A percentile compares a stretch with the other conserved stretches of the same genome.
Evolutionary conservation across 108 stramenopile genomes (phyloP).

Genomic region (Nannochloropsis salina): DNA sequence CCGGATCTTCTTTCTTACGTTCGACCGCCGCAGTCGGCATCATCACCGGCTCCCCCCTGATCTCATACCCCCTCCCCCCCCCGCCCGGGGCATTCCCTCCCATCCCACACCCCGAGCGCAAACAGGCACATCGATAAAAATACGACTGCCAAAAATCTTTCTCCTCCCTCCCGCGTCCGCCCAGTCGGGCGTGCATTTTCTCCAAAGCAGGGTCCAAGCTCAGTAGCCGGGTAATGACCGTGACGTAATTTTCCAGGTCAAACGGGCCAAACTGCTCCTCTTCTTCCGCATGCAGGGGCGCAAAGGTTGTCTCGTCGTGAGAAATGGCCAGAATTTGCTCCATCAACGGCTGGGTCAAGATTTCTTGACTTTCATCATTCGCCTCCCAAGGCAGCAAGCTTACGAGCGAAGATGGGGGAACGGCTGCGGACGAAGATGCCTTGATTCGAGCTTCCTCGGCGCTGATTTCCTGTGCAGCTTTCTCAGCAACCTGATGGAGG

Average conservation of each 20-base stretch:
- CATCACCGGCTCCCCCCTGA: not conserved
- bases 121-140: not conserved
- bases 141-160: not conserved
- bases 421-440: not conserved
- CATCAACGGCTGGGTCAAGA: not conserved
- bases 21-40: not conserved
- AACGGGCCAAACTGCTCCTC: not conserved
- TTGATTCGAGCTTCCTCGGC: not conserved
- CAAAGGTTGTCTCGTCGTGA: not conserved
- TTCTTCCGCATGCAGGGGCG: not conserved
- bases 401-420: not conserved
- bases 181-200: not conserved
- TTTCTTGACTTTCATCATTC: not conserved
- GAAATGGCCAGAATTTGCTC: not conserved
- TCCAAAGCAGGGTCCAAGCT: not conserved
- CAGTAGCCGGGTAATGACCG: not conserved
- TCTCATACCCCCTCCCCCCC: not conserved
- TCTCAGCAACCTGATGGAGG: not conserved
- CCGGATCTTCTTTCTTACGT: not conserved
- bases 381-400: constrained; percentile 1
- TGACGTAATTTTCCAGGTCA: not conserved
- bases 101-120: not conserved
- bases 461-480: not conserved
- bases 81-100: not conserved
- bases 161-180: not conserved